A percentile compares a stretch with the other conserved stretches of the same genome.
Evolutionary conservation across 2,329 filamentous ascomycete species (phyloP).

Genomic region (Hymenoscyphus scutula): DNA sequence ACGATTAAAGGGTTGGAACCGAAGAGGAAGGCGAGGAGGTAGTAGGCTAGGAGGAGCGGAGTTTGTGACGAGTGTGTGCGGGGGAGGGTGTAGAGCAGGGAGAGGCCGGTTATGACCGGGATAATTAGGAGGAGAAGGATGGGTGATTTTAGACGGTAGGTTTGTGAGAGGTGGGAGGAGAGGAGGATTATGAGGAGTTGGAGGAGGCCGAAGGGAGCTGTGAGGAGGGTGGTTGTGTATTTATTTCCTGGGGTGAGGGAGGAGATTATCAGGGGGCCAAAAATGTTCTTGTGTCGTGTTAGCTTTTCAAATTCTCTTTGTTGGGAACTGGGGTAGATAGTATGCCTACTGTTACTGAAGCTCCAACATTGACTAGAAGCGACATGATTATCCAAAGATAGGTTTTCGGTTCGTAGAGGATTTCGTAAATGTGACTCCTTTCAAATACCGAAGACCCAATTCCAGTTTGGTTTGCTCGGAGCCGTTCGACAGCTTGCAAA

Average conservation of each 20-base stretch:
- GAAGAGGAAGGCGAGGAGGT: slow-evolving; percentile 64
- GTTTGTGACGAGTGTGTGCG: slow-evolving; percentile 43
- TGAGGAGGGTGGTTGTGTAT: slow-evolving; percentile 58
- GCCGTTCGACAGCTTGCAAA: slow-evolving; percentile 65
- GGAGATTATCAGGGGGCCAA: slow-evolving; percentile 59
- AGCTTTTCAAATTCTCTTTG: no score
- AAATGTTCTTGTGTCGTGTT: slow-evolving; percentile 47
- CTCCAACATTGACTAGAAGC: slow-evolving; percentile 62
- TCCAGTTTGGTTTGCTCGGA: slow-evolving; percentile 73
- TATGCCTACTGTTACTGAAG: slow-evolving; percentile 47
- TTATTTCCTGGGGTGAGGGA: not conserved
- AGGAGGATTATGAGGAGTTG: slow-evolving; percentile 59
- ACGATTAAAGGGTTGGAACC: slow-evolving; percentile 65
- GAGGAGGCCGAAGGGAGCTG: slow-evolving; percentile 64
- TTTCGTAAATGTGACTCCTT: slow-evolving; percentile 59
- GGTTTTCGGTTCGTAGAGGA: slow-evolving; percentile 48
- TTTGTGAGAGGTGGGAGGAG: slow-evolving; percentile 57
- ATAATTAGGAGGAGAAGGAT: slow-evolving; percentile 54
- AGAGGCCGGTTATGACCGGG: slow-evolving; percentile 59
- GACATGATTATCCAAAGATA: slow-evolving; percentile 61
- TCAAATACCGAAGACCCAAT: slow-evolving; percentile 70
- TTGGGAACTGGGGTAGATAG: no score
- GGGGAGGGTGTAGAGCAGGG: slow-evolving; percentile 55
- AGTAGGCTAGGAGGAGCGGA: slow-evolving; percentile 58
- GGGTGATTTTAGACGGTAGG: slow-evolving; percentile 54